Conservation (phyloP, 805 yeast species). For the Metschnikowia reukaufii region DNA sequence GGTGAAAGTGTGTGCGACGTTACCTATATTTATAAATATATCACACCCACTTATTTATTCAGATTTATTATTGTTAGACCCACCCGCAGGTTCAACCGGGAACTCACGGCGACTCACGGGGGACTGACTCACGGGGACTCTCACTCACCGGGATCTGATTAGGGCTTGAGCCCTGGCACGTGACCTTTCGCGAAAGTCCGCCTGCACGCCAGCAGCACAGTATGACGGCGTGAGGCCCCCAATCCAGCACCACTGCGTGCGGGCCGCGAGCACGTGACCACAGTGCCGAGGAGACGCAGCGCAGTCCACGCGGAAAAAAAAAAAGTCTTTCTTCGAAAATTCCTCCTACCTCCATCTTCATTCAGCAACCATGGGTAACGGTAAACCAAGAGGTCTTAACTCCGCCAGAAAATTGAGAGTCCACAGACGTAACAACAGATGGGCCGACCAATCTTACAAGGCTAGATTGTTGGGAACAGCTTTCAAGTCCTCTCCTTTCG, state of each 20-base stretch:
- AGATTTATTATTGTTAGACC: too few species aligned
- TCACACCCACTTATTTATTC: too few species aligned
- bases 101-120: too few species aligned
- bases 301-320: constrained; percentile 11
- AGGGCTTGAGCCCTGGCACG: constrained; percentile 18
- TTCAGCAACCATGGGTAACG: constrained; percentile 85
- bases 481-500: constrained; percentile 99
- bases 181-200: background rate
- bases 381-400: constrained; percentile 99
- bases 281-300: constrained; percentile 5
- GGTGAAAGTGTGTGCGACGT: too few species aligned
- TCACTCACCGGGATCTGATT: background rate
- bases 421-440: constrained; percentile 99
- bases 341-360: constrained; percentile 13
- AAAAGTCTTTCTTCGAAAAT: constrained; percentile 12
- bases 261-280: constrained; percentile 2
- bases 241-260: background rate
- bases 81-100: too few species aligned
- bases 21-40: too few species aligned
- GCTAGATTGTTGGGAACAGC: constrained; percentile 99
- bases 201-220: background rate
- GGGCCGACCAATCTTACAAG: constrained; percentile 99
- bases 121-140: too few species aligned
- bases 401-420: constrained; percentile 99
- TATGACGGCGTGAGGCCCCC: background rate